Conservation (phyloP, 345 rosid genomes). For the Eucalyptus grandis region DNA sequence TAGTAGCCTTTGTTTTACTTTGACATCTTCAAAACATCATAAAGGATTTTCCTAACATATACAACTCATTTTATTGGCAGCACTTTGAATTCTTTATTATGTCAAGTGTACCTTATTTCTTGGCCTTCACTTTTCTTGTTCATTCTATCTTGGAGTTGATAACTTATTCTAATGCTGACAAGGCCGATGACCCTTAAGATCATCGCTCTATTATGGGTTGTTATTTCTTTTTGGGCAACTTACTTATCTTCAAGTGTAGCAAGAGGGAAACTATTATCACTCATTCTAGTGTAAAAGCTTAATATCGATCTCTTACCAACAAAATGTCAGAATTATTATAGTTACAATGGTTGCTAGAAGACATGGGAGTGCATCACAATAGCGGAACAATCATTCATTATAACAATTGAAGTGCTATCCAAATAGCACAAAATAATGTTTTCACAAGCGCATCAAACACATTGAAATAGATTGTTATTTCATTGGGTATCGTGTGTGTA, state of each 20-base stretch:
- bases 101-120: neutral
- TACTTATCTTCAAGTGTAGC: neutral
- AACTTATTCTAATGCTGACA: neutral
- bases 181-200: neutral
- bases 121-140: neutral
- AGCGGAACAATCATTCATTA: neutral
- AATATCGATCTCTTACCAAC: neutral
- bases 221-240: neutral
- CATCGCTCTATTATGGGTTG: neutral
- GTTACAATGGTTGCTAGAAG: neutral
- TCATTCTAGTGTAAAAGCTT: neutral
- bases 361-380: neutral
- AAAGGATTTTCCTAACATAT: too few relatives aligned
- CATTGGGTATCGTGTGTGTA: neutral
- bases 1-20: too few relatives aligned
- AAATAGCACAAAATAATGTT: neutral
- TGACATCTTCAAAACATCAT: too few relatives aligned
- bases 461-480: neutral
- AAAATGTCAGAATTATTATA: neutral
- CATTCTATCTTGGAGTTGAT: neutral
- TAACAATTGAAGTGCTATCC: neutral
- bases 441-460: neutral
- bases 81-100: neutral
- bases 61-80: neutral
- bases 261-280: neutral